phyloP scores from a whole-genome alignment of 1,284 basidiomycete species.

The Moesziomyces sp. region DNA sequence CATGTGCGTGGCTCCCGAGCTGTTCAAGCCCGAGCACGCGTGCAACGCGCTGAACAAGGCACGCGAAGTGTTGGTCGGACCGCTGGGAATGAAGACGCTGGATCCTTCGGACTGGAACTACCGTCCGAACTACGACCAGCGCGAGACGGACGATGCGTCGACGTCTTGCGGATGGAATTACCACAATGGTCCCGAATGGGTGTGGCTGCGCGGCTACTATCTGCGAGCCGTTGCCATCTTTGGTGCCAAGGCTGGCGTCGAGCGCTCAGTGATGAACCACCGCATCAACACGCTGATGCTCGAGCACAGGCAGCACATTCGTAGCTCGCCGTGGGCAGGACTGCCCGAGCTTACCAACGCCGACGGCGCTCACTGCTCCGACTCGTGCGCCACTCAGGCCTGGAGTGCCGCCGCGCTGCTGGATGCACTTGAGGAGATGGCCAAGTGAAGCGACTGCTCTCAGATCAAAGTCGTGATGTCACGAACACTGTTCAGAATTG shows the following conservation, averaged over 20 bases:
- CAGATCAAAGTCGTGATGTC: neutral
- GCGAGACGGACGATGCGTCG: slow-evolving; percentile 46
- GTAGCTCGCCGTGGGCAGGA: slow-evolving; percentile 55
- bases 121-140: slow-evolving; percentile 61
- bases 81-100: slow-evolving; percentile 61
- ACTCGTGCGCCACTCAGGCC: slow-evolving; percentile 62
- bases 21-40: slow-evolving; percentile 85
- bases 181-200: slow-evolving; percentile 84
- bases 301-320: slow-evolving; percentile 54
- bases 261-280: slow-evolving; percentile 45
- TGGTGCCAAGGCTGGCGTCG: slow-evolving; percentile 67
- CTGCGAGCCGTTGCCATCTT: slow-evolving; percentile 78
- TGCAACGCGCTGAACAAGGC: slow-evolving; percentile 71
- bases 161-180: slow-evolving; percentile 60
- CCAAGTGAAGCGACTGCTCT: slow-evolving; percentile 14
- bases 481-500: neutral
- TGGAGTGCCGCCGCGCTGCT: slow-evolving; percentile 60
- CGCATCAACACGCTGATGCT: slow-evolving; percentile 50
- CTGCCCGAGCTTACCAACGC: slow-evolving; percentile 63
- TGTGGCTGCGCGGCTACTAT: slow-evolving; percentile 94
- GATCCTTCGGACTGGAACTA: slow-evolving; percentile 62
- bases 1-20: slow-evolving; percentile 95
- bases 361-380: slow-evolving; percentile 53
- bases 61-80: slow-evolving; percentile 48
- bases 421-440: slow-evolving; percentile 57